Percentiles rank a stretch among this genome's conserved stretches.
phyloP scores from a whole-genome alignment of 192 early-diverging fungal species.

The Mortierella hygrophila region DNA sequence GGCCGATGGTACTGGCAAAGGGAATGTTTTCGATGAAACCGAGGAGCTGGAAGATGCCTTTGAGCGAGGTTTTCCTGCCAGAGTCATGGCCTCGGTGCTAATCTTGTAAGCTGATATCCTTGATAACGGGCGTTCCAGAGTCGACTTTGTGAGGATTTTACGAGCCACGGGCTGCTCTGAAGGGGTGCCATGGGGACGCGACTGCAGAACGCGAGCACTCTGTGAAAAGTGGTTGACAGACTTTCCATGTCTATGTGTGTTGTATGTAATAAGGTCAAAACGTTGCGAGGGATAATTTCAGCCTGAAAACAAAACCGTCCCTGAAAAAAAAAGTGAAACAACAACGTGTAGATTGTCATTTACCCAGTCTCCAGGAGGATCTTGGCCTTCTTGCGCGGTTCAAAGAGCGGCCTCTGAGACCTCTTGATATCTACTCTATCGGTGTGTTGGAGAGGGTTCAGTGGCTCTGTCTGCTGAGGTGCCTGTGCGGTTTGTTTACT shows the following conservation, averaged over 20 bases:
- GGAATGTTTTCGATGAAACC: background rate
- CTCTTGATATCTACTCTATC: constrained; percentile 1
- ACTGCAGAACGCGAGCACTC: constrained; percentile 24
- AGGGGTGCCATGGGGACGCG: background rate
- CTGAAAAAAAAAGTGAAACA: background rate
- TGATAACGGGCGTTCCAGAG: background rate
- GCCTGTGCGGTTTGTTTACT: background rate
- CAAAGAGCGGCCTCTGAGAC: constrained; percentile 3
- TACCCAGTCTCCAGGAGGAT: constrained; percentile 12
- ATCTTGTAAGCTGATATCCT: background rate
- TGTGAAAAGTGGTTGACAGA: constrained; percentile 41
- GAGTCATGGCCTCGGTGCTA: background rate
- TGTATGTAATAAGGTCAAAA: background rate
- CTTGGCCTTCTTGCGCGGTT: constrained; percentile 17
- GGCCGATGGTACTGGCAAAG: background rate
- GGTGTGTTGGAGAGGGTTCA: background rate
- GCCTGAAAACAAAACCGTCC: background rate
- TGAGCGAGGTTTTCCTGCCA: constrained; percentile 12
- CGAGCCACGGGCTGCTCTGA: background rate
- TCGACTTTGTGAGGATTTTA: background rate
- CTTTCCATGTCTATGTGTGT: constrained; percentile 5
- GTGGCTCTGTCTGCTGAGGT: background rate
- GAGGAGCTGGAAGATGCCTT: constrained; percentile 2
- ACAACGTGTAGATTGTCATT: background rate
- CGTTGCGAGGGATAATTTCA: background rate